Conservation (phyloP, 2,329 filamentous ascomycete species). For the Orbilia quercus region DNA sequence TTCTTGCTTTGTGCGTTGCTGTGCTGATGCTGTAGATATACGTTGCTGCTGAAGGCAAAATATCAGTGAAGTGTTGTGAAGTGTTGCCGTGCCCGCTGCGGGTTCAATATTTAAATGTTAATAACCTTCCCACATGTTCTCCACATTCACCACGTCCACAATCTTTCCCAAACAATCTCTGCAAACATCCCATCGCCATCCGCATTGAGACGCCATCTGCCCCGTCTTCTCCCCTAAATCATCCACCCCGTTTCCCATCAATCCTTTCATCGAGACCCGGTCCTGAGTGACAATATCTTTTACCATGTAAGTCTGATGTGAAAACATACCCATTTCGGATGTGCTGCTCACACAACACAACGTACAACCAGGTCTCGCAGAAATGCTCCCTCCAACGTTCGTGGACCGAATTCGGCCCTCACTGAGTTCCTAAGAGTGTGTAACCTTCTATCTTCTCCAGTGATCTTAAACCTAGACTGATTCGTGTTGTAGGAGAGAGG, state of each 20-base stretch:
- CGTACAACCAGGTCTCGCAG: conserved; percentile 33
- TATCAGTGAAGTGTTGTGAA: too few relatives aligned
- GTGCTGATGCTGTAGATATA: too few relatives aligned
- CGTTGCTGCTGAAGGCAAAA: too few relatives aligned
- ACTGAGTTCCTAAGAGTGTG: conserved; percentile 59
- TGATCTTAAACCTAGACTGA: conserved; percentile 6
- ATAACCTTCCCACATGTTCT: neutral
- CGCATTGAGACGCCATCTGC: too few relatives aligned
- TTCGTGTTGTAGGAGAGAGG: conserved; percentile 56
- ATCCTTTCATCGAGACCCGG: too few relatives aligned
- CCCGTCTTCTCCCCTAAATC: too few relatives aligned
- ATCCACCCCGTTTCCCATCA: too few relatives aligned
- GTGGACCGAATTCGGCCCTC: conserved; percentile 59
- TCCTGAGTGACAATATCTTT: neutral
- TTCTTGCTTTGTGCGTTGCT: too few relatives aligned
- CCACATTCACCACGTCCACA: too few relatives aligned
- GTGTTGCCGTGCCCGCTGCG: too few relatives aligned
- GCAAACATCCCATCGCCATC: too few relatives aligned
- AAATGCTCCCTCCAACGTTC: conserved; percentile 26
- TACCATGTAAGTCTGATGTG: conserved; percentile 6
- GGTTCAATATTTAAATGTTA: too few relatives aligned
- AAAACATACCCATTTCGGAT: conserved; percentile 5
- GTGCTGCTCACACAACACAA: conserved; percentile 5
- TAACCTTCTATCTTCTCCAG: neutral
- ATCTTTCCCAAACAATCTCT: neutral